A percentile compares a stretch with the other conserved stretches of the same genome.
These are phyloP conservation scores for Blastomyces silverae DNA, from an alignment of 2,329 filamentous ascomycete genomes.

Conservation along the genomic window DNA sequence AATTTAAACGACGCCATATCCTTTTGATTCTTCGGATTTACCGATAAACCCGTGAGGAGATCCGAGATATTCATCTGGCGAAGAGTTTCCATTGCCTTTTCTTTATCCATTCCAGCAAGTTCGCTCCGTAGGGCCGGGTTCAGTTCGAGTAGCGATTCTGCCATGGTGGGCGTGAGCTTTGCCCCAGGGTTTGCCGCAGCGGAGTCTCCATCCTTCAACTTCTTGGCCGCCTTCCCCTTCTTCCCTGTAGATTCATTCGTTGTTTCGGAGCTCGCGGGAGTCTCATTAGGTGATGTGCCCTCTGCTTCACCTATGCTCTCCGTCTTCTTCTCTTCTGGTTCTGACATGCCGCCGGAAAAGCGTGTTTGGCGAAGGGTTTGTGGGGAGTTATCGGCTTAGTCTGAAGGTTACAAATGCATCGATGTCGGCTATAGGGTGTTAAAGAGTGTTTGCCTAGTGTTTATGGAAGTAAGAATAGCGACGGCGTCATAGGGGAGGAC, in stretches of 20 bases:
- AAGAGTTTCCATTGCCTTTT: slow-evolving; percentile 49
- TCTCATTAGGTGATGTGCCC: background rate
- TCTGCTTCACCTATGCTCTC: background rate
- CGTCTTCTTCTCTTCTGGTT: background rate
- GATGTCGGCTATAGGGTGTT: background rate
- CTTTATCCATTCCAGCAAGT: slow-evolving; percentile 64
- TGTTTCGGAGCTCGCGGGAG: background rate
- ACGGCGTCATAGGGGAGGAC: background rate
- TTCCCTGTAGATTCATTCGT: slow-evolving; percentile 16
- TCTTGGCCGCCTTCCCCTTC: slow-evolving; percentile 23
- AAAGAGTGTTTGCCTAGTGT: background rate
- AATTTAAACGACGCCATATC: slow-evolving; percentile 98
- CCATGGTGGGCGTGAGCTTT: slow-evolving; percentile 35
- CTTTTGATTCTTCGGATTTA: slow-evolving; percentile 81
- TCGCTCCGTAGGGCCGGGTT: slow-evolving; percentile 62
- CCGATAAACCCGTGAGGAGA: slow-evolving; percentile 51
- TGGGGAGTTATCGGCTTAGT: background rate
- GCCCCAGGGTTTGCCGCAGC: slow-evolving; percentile 25
- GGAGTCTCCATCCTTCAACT: slow-evolving; percentile 25
- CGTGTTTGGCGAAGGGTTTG: background rate
- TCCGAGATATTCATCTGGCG: slow-evolving; percentile 45
- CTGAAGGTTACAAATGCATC: background rate
- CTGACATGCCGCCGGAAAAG: slow-evolving; percentile 1
- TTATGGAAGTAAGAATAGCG: background rate
- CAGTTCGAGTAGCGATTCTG: slow-evolving; percentile 40